Conservation (phyloP, 2,329 filamentous ascomycete species). For the Ceratocystis colombiana region DNA sequence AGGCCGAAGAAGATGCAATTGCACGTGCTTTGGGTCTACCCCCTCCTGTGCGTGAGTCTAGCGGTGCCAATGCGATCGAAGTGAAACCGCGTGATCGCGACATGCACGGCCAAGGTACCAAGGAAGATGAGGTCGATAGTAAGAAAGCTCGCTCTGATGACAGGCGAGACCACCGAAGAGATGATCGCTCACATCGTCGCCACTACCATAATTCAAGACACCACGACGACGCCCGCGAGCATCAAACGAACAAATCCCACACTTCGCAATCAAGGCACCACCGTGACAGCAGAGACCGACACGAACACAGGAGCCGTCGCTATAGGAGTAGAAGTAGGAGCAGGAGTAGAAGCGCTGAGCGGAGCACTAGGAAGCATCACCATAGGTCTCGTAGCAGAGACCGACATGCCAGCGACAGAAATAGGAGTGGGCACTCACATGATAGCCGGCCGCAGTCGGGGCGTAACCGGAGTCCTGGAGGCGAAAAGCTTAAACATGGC, state of each 20-base stretch:
- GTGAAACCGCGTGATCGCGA: conserved; percentile 32
- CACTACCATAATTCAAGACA: background rate
- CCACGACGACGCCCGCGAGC: background rate
- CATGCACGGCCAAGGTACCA: background rate
- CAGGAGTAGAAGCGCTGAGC: background rate
- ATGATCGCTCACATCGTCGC: conserved; percentile 10
- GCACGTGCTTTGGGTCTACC: conserved; percentile 72
- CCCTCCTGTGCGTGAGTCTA: conserved; percentile 49
- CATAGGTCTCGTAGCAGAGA: background rate
- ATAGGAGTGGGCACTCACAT: background rate
- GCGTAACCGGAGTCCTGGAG: background rate
- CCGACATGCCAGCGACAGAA: background rate
- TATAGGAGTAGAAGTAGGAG: background rate
- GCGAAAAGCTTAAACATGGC: background rate
- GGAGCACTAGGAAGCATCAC: background rate
- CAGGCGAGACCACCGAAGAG: background rate
- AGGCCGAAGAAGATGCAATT: conserved; percentile 87
- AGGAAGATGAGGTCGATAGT: background rate
- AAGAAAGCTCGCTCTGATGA: background rate
- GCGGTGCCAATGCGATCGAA: conserved; percentile 59
- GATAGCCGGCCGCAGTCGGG: background rate
- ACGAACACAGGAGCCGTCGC: background rate
- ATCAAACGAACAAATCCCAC: background rate
- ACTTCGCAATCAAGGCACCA: background rate
- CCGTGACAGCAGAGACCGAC: conserved; percentile 2